Evolutionary conservation across 2,329 filamentous ascomycete species (phyloP).

Genomic region (Aspergillus neotritici): DNA sequence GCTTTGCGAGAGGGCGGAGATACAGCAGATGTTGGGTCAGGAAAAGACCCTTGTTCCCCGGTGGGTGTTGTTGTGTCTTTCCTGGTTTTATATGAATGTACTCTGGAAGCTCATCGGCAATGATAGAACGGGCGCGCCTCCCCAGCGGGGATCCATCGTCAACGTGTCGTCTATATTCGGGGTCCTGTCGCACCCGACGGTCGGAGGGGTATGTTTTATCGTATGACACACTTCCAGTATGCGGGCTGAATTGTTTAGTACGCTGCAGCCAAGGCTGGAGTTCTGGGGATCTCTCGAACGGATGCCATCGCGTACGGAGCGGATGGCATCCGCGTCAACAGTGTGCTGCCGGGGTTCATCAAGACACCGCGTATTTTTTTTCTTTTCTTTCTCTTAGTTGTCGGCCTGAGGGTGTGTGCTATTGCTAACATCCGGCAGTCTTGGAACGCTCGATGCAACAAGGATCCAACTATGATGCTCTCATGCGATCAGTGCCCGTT

Average conservation of each 20-base stretch:
- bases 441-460: not conserved
- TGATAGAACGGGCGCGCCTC: not conserved
- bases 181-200: slow-evolving; percentile 1
- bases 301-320: slow-evolving; percentile 4
- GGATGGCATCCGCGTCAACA: slow-evolving; percentile 4
- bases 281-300: slow-evolving; percentile 4
- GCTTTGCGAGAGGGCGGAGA: slow-evolving; percentile 2
- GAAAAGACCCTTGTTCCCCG: not conserved
- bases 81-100: not conserved
- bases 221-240: not conserved
- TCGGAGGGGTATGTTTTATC: slow-evolving; percentile 1
- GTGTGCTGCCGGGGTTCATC: slow-evolving; percentile 3
- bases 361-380: slow-evolving; percentile 4
- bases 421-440: too few relatives aligned
- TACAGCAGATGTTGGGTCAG: slow-evolving; percentile 5
- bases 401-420: too few relatives aligned
- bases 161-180: slow-evolving; percentile 5
- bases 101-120: not conserved
- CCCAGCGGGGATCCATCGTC: slow-evolving; percentile 6
- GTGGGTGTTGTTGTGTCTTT: not conserved
- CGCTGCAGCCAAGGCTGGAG: slow-evolving; percentile 3
- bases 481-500: not conserved
- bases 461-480: slow-evolving; percentile 3
- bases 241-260: not conserved
- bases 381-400: too few relatives aligned